Base-by-base conservation (phyloP, 2,329 filamentous ascomycete genomes). In the Colletotrichum incanum region DNA sequence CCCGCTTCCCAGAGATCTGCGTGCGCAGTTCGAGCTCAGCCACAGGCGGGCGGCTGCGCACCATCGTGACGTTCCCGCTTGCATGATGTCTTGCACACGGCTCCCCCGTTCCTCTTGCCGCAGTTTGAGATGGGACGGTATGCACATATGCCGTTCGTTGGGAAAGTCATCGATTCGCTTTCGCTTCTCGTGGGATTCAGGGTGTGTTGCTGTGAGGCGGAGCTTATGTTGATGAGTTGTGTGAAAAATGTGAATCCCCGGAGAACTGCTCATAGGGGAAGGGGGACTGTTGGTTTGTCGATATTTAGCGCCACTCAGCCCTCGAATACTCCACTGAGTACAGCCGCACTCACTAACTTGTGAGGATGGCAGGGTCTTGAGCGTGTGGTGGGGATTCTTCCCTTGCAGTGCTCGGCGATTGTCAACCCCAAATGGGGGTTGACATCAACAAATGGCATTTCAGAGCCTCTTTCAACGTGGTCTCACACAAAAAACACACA, bases 21-120 rank as follows among this genome's bases (percentile, higher is more conserved):
- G 37, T 49, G 43, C 28, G 7, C 28, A 59, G 28, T 9, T 54
- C 43, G 37, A 45, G 56, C 69, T 64, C 54, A 72, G 69, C 69
- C 69, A 64, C 69, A 26, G 45, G 43, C 52, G 45, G 58, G 45
- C 52, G 37, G 52, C 65, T 68, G 65, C 69, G 65, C 37, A 31
- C 58, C 34, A 52, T 39, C n/a, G 18, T 18, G 31, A 26, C 28
- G 9, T 49, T 9, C 20, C 43, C 14, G 26, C 58, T 49, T 31
- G 43, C 31, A 6, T 49, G 1, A 2, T 5, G 28, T 11, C 59
- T 26, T 49, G 14, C 54, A 18, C 54, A 12, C 28, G 39, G 41
- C 9, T 41, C 34, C 14, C 16, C 39, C 69, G 45, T 52, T 69
- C 5, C 69, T 64, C 43, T n/a, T 59, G 65, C 56, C 65, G 69